Conservation (phyloP, 2,329 filamentous ascomycete genomes). For the Claviceps citrina region DNA sequence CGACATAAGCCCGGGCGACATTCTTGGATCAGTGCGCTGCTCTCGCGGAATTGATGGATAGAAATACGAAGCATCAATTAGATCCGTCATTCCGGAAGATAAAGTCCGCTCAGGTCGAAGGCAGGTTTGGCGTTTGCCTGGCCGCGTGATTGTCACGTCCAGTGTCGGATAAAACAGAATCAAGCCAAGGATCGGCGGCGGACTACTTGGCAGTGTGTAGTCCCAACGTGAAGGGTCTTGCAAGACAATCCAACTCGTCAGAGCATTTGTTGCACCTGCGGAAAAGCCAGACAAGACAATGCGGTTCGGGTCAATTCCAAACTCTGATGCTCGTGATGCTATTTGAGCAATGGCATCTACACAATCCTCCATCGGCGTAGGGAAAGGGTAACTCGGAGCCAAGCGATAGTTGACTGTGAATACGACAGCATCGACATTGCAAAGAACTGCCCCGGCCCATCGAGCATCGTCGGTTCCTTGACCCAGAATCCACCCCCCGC, state of each 20-base stretch:
- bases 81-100: slow-evolving; percentile 39
- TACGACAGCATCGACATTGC: slow-evolving; percentile 39
- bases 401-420: slow-evolving; percentile 55
- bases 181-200: slow-evolving; percentile 34
- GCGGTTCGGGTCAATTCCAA: slow-evolving; percentile 39
- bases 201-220: slow-evolving; percentile 22
- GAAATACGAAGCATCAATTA: slow-evolving; percentile 49
- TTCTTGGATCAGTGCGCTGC: slow-evolving; percentile 34
- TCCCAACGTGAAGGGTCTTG: slow-evolving; percentile 26
- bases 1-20: slow-evolving; percentile 42
- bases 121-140: slow-evolving; percentile 38
- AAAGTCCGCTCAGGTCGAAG: slow-evolving; percentile 41
- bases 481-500: slow-evolving; percentile 51
- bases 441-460: slow-evolving; percentile 39
- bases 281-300: slow-evolving; percentile 50
- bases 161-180: slow-evolving; percentile 47
- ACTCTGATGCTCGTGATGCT: slow-evolving; percentile 36
- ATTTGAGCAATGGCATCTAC: slow-evolving; percentile 50
- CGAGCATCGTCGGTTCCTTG: slow-evolving; percentile 47
- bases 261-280: slow-evolving; percentile 41
- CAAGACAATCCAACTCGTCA: slow-evolving; percentile 32
- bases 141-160: slow-evolving; percentile 43
- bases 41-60: slow-evolving; percentile 32
- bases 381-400: slow-evolving; percentile 49
- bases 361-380: slow-evolving; percentile 48